Conservation (phyloP, 2,329 filamentous ascomycete species). For the Bipolaris zeicola region DNA sequence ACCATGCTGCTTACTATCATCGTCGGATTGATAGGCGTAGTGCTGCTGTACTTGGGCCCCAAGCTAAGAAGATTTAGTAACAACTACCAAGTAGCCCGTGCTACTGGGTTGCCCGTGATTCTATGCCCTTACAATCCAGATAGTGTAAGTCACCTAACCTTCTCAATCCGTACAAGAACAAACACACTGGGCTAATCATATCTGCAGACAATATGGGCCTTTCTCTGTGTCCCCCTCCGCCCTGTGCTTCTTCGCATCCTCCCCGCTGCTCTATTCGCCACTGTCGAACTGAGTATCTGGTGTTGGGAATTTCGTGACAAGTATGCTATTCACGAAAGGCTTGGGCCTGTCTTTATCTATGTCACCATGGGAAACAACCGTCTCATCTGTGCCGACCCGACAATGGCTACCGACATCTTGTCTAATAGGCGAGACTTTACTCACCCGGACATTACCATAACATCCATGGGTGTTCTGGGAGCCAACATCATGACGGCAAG, state of each 20-base stretch:
- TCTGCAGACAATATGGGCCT: neutral
- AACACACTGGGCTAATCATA: neutral
- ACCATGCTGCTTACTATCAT: neutral
- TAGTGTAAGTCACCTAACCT: constrained; percentile 3
- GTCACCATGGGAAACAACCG: constrained; percentile 19
- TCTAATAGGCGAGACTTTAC: constrained; percentile 6
- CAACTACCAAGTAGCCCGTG: constrained; percentile 6
- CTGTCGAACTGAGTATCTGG: constrained; percentile 7
- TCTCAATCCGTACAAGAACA: no score
- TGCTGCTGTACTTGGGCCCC: neutral
- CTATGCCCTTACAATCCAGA: constrained; percentile 11
- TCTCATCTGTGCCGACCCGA: constrained; percentile 10
- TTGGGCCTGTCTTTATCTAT: constrained; percentile 22
- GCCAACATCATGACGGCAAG: constrained; percentile 2
- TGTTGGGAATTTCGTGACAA: constrained; percentile 25
- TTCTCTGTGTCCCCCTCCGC: constrained; percentile 2
- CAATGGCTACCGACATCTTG: constrained; percentile 3
- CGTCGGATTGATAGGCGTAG: neutral
- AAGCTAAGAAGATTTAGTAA: neutral
- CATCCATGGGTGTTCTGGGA: constrained; percentile 2
- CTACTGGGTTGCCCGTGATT: constrained; percentile 2
- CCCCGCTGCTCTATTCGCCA: neutral
- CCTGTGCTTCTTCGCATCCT: neutral
- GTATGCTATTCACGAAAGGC: constrained; percentile 10
- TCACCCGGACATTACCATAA: constrained; percentile 1